These are phyloP conservation scores for Taiozyma sp. DNA, from an alignment of 1,139 yeast genomes.

Conservation along the genomic window DNA sequence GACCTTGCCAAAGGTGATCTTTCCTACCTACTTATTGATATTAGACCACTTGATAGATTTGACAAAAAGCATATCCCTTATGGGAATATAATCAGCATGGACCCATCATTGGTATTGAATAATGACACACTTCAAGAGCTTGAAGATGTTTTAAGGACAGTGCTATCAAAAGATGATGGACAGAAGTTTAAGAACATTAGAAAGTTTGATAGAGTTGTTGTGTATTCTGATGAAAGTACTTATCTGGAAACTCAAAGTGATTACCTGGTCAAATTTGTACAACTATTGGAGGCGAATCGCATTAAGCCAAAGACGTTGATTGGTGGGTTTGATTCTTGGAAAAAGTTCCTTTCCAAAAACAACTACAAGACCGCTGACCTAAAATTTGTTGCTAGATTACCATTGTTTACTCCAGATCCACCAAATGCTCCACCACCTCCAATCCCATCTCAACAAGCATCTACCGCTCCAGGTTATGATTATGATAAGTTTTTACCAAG, in stretches of 20 bases:
- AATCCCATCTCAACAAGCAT: slow-evolving; percentile 4
- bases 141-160: slow-evolving; percentile 26
- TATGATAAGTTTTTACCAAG: slow-evolving; percentile 2
- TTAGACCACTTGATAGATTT: slow-evolving; percentile 45
- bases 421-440: slow-evolving; percentile 17
- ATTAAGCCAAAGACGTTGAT: slow-evolving; percentile 14
- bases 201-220: slow-evolving; percentile 47
- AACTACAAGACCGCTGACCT: slow-evolving; percentile 7
- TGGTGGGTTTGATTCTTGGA: slow-evolving; percentile 28
- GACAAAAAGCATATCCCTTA: slow-evolving; percentile 48
- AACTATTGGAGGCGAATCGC: slow-evolving; percentile 8
- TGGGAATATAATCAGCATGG: slow-evolving; percentile 50
- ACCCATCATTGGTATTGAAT: slow-evolving; percentile 42
- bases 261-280: slow-evolving; percentile 19
- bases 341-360: slow-evolving; percentile 14
- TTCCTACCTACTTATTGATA: slow-evolving; percentile 45
- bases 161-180: slow-evolving; percentile 33
- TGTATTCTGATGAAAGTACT: slow-evolving; percentile 42
- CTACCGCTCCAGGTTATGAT: background rate
- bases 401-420: slow-evolving; percentile 6
- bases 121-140: slow-evolving; percentile 30
- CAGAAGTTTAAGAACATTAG: slow-evolving; percentile 39
- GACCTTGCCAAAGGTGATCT: slow-evolving; percentile 19
- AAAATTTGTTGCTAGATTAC: slow-evolving; percentile 12
- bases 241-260: slow-evolving; percentile 30